phyloP scores from a whole-genome alignment of 768 basidiomycete species.

The Russula lepida region DNA sequence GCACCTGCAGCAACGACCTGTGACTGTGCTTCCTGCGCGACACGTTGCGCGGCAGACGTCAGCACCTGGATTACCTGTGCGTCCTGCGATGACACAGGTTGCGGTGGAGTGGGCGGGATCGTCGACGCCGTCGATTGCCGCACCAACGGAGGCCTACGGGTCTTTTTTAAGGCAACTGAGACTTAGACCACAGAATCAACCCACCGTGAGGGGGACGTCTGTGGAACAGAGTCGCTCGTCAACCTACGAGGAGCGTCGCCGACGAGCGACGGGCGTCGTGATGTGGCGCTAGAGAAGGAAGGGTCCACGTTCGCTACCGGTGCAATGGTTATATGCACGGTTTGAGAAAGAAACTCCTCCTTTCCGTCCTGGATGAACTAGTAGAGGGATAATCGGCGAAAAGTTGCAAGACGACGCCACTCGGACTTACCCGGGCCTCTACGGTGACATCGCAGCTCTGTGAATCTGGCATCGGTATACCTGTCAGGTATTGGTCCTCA shows the following conservation, averaged over 20 bases:
- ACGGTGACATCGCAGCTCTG: conserved; percentile 68
- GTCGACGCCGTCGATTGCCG: conserved; percentile 26
- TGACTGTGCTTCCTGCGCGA: conserved; percentile 64
- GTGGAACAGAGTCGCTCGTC: conserved; percentile 33
- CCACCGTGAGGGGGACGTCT: conserved; percentile 28
- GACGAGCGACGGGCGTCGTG: conserved; percentile 41
- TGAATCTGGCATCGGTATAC: conserved; percentile 70
- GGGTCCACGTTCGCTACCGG: conserved; percentile 48
- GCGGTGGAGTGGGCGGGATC: conserved; percentile 26
- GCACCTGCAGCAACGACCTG: conserved; percentile 48
- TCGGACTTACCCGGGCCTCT: conserved; percentile 58
- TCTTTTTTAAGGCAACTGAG: not conserved
- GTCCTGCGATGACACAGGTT: conserved; percentile 39
- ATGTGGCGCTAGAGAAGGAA: conserved; percentile 30
- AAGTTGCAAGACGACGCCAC: conserved; percentile 13
- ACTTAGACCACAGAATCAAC: conserved; percentile 18
- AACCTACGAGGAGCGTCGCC: conserved; percentile 38
- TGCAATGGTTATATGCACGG: conserved; percentile 64
- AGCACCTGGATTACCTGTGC: conserved; percentile 72
- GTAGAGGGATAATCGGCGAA: conserved; percentile 12
- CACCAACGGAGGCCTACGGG: conserved; percentile 20
- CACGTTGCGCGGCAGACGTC: conserved; percentile 67
- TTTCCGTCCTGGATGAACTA: conserved; percentile 68
- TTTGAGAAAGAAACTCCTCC: conserved; percentile 59
- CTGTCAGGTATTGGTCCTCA: conserved; percentile 63